Percentiles rank a stretch among this genome's conserved stretches.
phyloP scores from a whole-genome alignment of 2,329 filamentous ascomycete genomes.

The Zelopaecilomyces penicillatus region DNA sequence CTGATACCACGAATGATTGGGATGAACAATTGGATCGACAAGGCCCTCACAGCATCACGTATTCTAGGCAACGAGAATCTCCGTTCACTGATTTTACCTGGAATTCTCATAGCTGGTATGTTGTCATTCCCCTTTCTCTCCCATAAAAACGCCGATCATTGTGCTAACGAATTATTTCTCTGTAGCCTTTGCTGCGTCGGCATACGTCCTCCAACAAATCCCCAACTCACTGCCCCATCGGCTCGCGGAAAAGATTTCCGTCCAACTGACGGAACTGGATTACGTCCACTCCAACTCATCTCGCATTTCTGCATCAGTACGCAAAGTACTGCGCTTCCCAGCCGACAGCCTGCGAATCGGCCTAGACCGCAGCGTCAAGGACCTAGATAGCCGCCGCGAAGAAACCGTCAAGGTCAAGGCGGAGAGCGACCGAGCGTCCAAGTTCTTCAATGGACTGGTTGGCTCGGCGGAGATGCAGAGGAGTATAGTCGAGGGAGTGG shows the following conservation, averaged over 20 bases:
- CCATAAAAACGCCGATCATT: not conserved
- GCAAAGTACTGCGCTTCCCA: conserved; percentile 80
- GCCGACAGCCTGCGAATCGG: conserved; percentile 78
- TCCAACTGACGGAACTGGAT: conserved; percentile 72
- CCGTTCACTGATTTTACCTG: conserved; percentile 71
- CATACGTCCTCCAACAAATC: conserved; percentile 79
- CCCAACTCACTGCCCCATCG: conserved; percentile 82
- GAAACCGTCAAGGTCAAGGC: conserved; percentile 72
- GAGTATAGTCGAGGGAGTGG: conserved; percentile 40
- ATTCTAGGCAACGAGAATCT: conserved; percentile 75
- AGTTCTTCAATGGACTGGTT: conserved; percentile 84
- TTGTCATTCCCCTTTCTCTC: conserved; percentile 14
- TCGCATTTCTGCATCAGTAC: conserved; percentile 77
- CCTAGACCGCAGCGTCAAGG: conserved; percentile 77
- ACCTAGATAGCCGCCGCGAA: conserved; percentile 68
- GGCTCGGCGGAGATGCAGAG: conserved; percentile 51
- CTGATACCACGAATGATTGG: conserved; percentile 75
- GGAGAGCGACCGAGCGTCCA: conserved; percentile 79
- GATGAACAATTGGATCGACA: conserved; percentile 82
- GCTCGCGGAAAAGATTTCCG: conserved; percentile 74
- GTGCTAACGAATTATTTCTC: conserved; percentile 12
- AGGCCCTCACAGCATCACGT: conserved; percentile 71
- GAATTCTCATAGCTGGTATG: conserved; percentile 71
- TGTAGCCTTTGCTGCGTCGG: conserved; percentile 62
- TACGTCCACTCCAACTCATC: conserved; percentile 85